Conservation (phyloP, 2,329 filamentous ascomycete genomes). For the Cladosporium sp. region DNA sequence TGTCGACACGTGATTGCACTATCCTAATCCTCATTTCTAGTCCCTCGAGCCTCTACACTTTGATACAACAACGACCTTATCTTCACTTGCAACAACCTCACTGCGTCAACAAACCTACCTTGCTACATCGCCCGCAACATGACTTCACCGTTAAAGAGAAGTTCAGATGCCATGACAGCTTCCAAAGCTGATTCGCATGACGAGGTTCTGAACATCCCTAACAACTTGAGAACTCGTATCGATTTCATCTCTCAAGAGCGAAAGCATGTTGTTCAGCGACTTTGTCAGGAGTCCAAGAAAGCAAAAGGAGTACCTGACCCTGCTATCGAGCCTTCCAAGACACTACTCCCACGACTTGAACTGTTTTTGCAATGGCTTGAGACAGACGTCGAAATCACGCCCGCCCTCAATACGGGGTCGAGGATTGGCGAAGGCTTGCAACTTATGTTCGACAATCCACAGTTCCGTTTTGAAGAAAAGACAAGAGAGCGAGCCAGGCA, state of each 20-base stretch:
- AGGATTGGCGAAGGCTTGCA: slow-evolving; percentile 16
- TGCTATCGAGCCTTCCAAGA: neutral
- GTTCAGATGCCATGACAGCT: neutral
- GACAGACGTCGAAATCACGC: slow-evolving; percentile 17
- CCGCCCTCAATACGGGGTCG: slow-evolving; percentile 13
- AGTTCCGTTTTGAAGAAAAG: slow-evolving; percentile 16
- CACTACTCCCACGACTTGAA: slow-evolving; percentile 15
- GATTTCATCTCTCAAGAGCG: neutral
- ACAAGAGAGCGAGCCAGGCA: slow-evolving; percentile 14
- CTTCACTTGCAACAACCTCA: neutral
- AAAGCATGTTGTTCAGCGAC: neutral
- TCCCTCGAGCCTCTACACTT: no score
- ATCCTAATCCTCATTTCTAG: no score
- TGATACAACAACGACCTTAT: no score
- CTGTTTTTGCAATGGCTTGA: slow-evolving; percentile 19
- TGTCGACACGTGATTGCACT: no score
- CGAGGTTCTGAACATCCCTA: neutral
- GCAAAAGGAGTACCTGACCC: neutral
- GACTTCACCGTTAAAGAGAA: neutral
- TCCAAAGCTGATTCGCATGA: neutral
- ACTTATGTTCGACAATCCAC: slow-evolving; percentile 14
- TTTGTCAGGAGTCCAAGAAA: neutral
- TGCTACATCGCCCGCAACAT: neutral
- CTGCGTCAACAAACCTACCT: neutral
- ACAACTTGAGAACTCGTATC: neutral